Base-by-base conservation (phyloP, 352 stramenopile species). In the Pythium aphanidermatum region DNA sequence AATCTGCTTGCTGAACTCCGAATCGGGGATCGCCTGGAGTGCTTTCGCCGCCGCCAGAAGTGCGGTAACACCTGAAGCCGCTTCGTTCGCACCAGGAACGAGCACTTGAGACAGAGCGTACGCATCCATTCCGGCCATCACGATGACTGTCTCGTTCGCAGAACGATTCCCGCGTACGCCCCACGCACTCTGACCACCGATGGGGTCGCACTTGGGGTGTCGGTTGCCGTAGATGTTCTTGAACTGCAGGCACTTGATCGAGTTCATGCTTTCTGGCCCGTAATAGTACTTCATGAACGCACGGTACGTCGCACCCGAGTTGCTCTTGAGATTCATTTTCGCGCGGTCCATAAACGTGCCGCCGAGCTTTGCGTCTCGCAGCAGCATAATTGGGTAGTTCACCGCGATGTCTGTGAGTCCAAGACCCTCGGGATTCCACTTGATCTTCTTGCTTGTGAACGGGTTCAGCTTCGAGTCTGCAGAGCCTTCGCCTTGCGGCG, bases 261-360 rank as follows among this genome's bases (percentile, higher is more conserved):
- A 91, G 36, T 73, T 74, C 78, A 91, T 91, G 1, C 69, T 56
- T 34, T 71, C 40, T 2, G 81, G 81, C 2, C 81, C 81, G 60
- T 88, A 91, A 53, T 91, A 91, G 48, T 86, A 90, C 47, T 90
- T 85, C 74, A 90, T 86, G 42, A 76, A 83, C 8, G 72, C 74
- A 23, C 68, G 79, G 61, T 89, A 90, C 17, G 74, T 87, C 4
- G 70, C 66, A 7, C 72, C 75, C 4, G 46, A 46, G 7, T 40
- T 36, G 4, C 26, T 34, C 26, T 87, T 63, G 5, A 68, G 10
- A 56, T 91, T 93, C 37, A 65, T 82, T 24, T 68, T 47, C 8
- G 75, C 81, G 23, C 76, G 74, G 31, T 68, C 57, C 23, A 69
- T 55, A 38, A 86, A 88, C 37, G 62, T 39, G 0, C 59, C 49